Evolutionary conservation across 768 basidiomycete species (phyloP).

Genomic region (Podaxis pistillaris): DNA sequence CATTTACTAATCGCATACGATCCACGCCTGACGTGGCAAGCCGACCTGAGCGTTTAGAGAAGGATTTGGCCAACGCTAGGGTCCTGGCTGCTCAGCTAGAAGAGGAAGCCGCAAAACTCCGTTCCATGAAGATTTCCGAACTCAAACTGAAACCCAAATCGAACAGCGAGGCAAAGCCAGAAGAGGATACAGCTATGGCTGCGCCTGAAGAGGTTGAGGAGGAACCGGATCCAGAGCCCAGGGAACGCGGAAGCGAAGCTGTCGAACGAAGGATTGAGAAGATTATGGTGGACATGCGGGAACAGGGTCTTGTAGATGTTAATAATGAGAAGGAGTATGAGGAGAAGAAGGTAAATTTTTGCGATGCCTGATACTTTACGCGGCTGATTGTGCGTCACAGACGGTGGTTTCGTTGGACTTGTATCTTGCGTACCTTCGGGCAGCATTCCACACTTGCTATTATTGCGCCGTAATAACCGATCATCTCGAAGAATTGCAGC

Average conservation of each 20-base stretch:
- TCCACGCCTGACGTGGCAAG: constrained; percentile 82
- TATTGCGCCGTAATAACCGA: constrained; percentile 94
- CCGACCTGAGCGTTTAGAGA: constrained; percentile 74
- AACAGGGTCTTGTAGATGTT: constrained; percentile 57
- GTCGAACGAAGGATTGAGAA: constrained; percentile 82
- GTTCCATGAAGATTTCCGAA: constrained; percentile 38
- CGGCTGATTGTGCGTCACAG: constrained; percentile 36
- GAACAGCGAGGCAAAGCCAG: constrained; percentile 22
- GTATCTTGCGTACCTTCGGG: constrained; percentile 90
- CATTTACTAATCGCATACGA: constrained; percentile 76
- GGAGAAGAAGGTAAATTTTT: constrained; percentile 62
- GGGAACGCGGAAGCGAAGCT: constrained; percentile 69
- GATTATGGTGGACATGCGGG: constrained; percentile 66
- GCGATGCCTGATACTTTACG: constrained; percentile 21
- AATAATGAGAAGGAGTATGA: constrained; percentile 67
- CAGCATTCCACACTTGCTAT: constrained; percentile 94
- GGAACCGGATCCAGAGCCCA: constrained; percentile 55
- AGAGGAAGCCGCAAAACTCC: constrained; percentile 58
- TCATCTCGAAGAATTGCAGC: constrained; percentile 92
- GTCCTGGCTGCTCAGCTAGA: constrained; percentile 73
- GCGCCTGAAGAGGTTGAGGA: constrained; percentile 38
- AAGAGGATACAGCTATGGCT: constrained; percentile 31
- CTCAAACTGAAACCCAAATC: constrained; percentile 19
- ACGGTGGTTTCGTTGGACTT: constrained; percentile 84
- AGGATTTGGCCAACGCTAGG: constrained; percentile 78